A percentile compares a stretch with the other conserved stretches of the same genome.
phyloP scores from a whole-genome alignment of 2,329 filamentous ascomycete genomes.

The Fusarium guadeloupense region DNA sequence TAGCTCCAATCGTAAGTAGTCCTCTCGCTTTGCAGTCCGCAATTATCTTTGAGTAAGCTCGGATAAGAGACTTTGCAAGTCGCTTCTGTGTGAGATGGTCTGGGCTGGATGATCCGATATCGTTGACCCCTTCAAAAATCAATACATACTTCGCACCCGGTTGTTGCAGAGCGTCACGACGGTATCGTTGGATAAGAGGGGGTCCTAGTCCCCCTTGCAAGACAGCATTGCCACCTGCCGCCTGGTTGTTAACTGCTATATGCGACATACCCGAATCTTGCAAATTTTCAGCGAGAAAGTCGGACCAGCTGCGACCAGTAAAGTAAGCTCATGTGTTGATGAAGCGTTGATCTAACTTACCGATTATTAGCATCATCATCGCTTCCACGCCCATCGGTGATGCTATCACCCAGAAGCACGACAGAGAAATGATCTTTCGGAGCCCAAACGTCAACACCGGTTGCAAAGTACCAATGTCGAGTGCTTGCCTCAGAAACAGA shows the following conservation, averaged over 20 bases:
- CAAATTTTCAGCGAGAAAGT: slow-evolving; percentile 18
- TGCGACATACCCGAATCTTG: slow-evolving; percentile 12
- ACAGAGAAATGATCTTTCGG: slow-evolving; percentile 20
- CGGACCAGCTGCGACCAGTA: slow-evolving; percentile 13
- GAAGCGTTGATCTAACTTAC: background rate
- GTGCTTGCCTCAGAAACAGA: slow-evolving; percentile 25
- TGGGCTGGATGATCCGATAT: slow-evolving; percentile 11
- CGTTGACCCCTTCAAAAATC: slow-evolving; percentile 22
- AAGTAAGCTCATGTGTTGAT: background rate
- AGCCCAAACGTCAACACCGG: slow-evolving; percentile 15
- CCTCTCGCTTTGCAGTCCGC: background rate
- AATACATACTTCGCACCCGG: slow-evolving; percentile 16
- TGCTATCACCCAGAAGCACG: slow-evolving; percentile 28
- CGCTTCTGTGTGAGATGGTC: slow-evolving; percentile 13
- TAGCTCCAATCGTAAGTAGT: slow-evolving; percentile 11
- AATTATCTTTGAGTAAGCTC: slow-evolving; percentile 11
- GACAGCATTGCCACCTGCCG: slow-evolving; percentile 28
- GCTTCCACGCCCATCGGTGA: slow-evolving; percentile 30
- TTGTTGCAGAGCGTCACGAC: slow-evolving; percentile 23
- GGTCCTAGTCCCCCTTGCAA: slow-evolving; percentile 22
- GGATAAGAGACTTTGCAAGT: background rate
- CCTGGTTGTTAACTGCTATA: slow-evolving; percentile 30
- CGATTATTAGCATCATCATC: slow-evolving; percentile 26
- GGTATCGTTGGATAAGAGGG: slow-evolving; percentile 20
- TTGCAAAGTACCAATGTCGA: slow-evolving; percentile 30